Evolutionary conservation across 1,284 basidiomycete species (phyloP).

Genomic region (Pseudozyma flocculosa): DNA sequence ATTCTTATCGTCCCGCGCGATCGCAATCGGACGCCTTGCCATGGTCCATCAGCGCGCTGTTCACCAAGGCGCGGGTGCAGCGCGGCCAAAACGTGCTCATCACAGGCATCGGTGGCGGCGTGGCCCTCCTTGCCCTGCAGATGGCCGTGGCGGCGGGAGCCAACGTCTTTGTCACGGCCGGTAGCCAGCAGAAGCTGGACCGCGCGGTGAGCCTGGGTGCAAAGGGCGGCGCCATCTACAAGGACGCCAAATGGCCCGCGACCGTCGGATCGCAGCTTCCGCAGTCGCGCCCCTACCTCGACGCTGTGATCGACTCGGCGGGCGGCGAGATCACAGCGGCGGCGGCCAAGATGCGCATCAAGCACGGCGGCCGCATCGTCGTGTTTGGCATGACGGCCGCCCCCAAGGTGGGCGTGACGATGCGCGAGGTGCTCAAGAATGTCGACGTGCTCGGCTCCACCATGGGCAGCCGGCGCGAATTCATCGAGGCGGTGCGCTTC

Average conservation of each 20-base stretch:
- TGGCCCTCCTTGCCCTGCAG: slow-evolving; percentile 75
- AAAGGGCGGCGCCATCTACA: slow-evolving; percentile 74
- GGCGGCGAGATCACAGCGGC: slow-evolving; percentile 74
- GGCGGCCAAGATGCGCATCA: slow-evolving; percentile 65
- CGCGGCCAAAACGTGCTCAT: slow-evolving; percentile 74
- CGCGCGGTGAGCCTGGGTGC: slow-evolving; percentile 73
- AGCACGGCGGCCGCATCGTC: slow-evolving; percentile 71
- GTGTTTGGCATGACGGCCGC: slow-evolving; percentile 68
- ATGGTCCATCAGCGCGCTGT: slow-evolving; percentile 71
- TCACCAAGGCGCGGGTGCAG: slow-evolving; percentile 69
- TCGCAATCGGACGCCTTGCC: too few relatives aligned
- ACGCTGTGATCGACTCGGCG: slow-evolving; percentile 76
- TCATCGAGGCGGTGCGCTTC: slow-evolving; percentile 72
- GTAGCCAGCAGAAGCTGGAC: slow-evolving; percentile 69
- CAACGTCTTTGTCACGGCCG: slow-evolving; percentile 79
- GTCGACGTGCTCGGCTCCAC: slow-evolving; percentile 72
- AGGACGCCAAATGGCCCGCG: slow-evolving; percentile 69
- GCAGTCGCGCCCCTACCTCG: slow-evolving; percentile 62
- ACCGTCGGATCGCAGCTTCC: slow-evolving; percentile 65
- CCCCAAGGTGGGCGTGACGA: slow-evolving; percentile 68
- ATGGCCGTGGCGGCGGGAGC: slow-evolving; percentile 75
- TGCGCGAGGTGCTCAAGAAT: slow-evolving; percentile 77
- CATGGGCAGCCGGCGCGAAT: slow-evolving; percentile 79
- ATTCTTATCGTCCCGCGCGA: too few relatives aligned
- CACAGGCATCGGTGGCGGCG: slow-evolving; percentile 66